Evolutionary conservation across 208 protist species (phyloP), one percentile per base, ranked within the genome.

Genomic region (Endotrypanum monterogeii): DNA sequence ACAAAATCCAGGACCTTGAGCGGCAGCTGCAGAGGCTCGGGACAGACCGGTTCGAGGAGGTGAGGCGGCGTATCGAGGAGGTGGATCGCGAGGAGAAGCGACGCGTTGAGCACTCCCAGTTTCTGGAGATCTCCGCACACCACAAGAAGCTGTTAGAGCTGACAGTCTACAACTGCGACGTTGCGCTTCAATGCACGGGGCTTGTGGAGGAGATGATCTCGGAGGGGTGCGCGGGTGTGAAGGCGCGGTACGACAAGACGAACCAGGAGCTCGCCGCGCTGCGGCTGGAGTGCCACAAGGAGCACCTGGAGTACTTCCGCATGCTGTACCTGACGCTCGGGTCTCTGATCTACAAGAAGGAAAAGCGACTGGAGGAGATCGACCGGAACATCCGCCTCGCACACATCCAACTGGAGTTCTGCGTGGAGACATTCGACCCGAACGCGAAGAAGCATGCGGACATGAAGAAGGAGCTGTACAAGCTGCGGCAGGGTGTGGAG

Each of bases 111-210:
- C 83, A 94, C 80, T 73, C 87, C 73, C 89, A 94, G 85, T 94
- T 94, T 78, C 81, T 94, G 6, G 89, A 94, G 67, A 83, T 94
- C 41, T 80, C 80, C 44, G 77, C 79, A 9, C 89, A 94, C 80
- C 89, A 94, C 80, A 94, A 94, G 86, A 94, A 94, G 80, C 83
- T 94, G 73, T 76, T 94, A 65, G 89, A 94, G 81, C 83, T 94
- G 73, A 87, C 89, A 16, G 87, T 91, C 80, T 90, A 93, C 82
- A 93, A 93, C 85, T 93, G 88, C 76, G 88, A 93, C 75, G 76
- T 93, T 54, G 88, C 85, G 54, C 77, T 94, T 57, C 82, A 85
- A 32, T 87, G 85, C 82, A 90, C 83, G 30, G 44, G 83, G 18
- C 85, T 94, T 62, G 79, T 91, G 73, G 89, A 94, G 79, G 89